phyloP scores from a whole-genome alignment of 108 stramenopile species.

The Chaetoceros tenuissimus region DNA sequence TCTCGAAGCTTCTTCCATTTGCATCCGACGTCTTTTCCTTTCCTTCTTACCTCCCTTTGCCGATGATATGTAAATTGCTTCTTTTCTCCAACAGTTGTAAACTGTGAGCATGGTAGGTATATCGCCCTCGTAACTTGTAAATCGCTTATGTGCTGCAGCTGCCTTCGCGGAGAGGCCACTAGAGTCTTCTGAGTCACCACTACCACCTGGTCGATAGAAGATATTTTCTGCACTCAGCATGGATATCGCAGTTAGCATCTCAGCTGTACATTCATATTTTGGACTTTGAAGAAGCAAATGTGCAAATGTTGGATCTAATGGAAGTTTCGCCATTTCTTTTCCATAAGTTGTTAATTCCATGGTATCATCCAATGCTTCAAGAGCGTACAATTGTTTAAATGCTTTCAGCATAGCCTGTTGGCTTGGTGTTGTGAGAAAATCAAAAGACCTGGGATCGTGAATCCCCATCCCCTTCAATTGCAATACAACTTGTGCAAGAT shows the following conservation, averaged over 20 bases:
- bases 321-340: slow-evolving; percentile 64
- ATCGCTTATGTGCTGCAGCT: slow-evolving; percentile 66
- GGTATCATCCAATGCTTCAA: slow-evolving; percentile 54
- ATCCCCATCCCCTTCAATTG: slow-evolving; percentile 93
- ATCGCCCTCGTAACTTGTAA: slow-evolving; percentile 88
- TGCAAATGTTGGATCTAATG: slow-evolving; percentile 68
- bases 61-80: slow-evolving; percentile 48
- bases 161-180: slow-evolving; percentile 59
- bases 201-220: slow-evolving; percentile 87
- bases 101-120: slow-evolving; percentile 87
- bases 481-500: slow-evolving; percentile 81
- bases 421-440: slow-evolving; percentile 74
- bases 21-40: slow-evolving; percentile 19
- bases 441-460: slow-evolving; percentile 74
- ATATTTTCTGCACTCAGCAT: slow-evolving; percentile 94
- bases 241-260: slow-evolving; percentile 89
- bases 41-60: slow-evolving; percentile 21
- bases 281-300: slow-evolving; percentile 63
- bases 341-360: slow-evolving; percentile 68
- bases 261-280: slow-evolving; percentile 73
- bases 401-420: slow-evolving; percentile 43
- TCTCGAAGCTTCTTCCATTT: slow-evolving; percentile 29
- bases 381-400: slow-evolving; percentile 42
- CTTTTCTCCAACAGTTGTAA: slow-evolving; percentile 84
- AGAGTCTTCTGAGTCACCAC: slow-evolving; percentile 52